phyloP scores from a whole-genome alignment of 202 grass and related monocot genomes.

The Schoenoplectus triqueter region DNA sequence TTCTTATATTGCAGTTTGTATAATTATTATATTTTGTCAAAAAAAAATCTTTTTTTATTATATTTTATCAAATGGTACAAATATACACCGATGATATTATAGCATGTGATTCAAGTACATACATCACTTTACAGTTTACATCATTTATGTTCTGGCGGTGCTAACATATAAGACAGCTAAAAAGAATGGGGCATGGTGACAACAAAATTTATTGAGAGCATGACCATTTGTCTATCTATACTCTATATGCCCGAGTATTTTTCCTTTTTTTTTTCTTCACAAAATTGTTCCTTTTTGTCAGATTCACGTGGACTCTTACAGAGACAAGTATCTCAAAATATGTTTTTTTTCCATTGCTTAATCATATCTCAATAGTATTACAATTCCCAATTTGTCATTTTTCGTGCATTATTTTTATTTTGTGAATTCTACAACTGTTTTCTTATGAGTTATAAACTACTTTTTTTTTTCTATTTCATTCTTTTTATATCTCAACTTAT shows the following conservation, averaged over 20 bases:
- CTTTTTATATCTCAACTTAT: too few relatives aligned
- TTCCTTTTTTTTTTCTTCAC: neutral
- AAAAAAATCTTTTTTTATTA: too few relatives aligned
- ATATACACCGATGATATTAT: neutral
- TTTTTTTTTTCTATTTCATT: too few relatives aligned
- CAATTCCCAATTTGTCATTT: neutral
- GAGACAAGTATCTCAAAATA: neutral
- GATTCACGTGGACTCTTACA: slow-evolving; percentile 2
- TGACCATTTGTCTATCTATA: neutral
- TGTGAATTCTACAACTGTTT: too few relatives aligned
- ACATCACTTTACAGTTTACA: neutral
- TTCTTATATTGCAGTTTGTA: neutral
- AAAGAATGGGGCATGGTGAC: neutral
- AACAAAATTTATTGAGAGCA: neutral
- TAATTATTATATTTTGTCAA: neutral
- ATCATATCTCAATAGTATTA: neutral
- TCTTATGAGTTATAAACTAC: too few relatives aligned
- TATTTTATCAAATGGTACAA: neutral
- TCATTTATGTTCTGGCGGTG: neutral
- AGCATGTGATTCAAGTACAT: neutral
- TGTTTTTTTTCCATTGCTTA: neutral
- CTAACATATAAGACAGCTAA: slow-evolving; percentile 15
- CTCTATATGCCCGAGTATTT: neutral
- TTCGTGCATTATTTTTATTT: too few relatives aligned
- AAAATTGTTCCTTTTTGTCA: slow-evolving; percentile 11